These are phyloP conservation scores for Beauveria australis DNA, from an alignment of 2,329 filamentous ascomycete genomes.

Conservation along the genomic window DNA sequence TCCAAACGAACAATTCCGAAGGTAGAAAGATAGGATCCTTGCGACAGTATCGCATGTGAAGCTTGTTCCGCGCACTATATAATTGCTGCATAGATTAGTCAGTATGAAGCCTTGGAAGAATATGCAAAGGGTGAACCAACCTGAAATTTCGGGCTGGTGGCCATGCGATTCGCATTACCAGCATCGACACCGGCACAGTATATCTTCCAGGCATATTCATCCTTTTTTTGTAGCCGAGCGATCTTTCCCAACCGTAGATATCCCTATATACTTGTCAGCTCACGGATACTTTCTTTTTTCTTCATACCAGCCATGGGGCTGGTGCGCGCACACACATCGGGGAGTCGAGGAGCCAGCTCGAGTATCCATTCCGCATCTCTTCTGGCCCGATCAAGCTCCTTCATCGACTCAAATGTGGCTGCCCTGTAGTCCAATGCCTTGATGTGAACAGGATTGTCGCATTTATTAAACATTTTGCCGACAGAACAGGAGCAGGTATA, in stretches of 20 bases:
- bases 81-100: slow-evolving; percentile 23
- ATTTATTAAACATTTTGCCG: slow-evolving; percentile 30
- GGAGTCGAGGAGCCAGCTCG: slow-evolving; percentile 30
- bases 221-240: slow-evolving; percentile 27
- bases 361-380: slow-evolving; percentile 35
- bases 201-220: slow-evolving; percentile 31
- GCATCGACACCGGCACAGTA: slow-evolving; percentile 32
- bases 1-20: slow-evolving; percentile 27
- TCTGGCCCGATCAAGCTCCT: slow-evolving; percentile 28
- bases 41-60: slow-evolving; percentile 25
- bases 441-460: slow-evolving; percentile 29
- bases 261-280: slow-evolving; percentile 23
- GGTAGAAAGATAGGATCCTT: slow-evolving; percentile 29
- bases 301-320: background rate
- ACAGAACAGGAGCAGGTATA: slow-evolving; percentile 29
- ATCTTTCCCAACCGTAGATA: slow-evolving; percentile 35
- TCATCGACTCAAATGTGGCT: slow-evolving; percentile 31
- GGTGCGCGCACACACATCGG: slow-evolving; percentile 25
- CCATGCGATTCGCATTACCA: slow-evolving; percentile 19
- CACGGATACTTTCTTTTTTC: background rate
- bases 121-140: slow-evolving; percentile 15
- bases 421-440: slow-evolving; percentile 34
- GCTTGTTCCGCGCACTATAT: slow-evolving; percentile 24
- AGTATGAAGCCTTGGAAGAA: background rate
- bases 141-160: slow-evolving; percentile 25